Evolutionary conservation across 1,284 basidiomycete genomes (phyloP), one percentile per base, ranked within the genome.

Genomic region (Fomitopsis pinicola): DNA sequence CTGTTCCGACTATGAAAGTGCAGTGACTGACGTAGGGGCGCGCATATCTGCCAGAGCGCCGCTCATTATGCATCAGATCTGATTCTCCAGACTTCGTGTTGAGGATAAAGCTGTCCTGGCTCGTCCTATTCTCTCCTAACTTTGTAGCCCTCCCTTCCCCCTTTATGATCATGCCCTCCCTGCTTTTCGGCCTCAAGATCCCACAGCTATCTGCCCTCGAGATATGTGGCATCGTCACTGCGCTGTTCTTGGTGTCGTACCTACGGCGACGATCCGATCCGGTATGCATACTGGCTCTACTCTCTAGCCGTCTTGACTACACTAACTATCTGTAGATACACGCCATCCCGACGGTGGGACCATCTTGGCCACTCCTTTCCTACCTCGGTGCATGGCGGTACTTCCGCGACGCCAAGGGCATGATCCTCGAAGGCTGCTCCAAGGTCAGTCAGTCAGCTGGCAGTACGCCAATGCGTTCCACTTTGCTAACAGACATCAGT

Each of bases 311-410:
- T 35, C 22, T 22, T 22, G 17, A 14, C 33, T 36, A 17, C 5
- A 42, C 48, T 15, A 8, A 40, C 35, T 28, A 17, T 44, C 17
- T 28, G 1, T 22, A 68, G 68, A 38, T 69, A 9, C 53, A 65
- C 19, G 40, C 63, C 17, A 71, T 76, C 8, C 74, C 75, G 3
- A 72, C 71, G 8, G 56, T 76, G 30, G 73, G 73, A 1, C 64
- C 66, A 3, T 70, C 69, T 3, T 66, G 68, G 0, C 65, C 70
- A 1, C 35, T 76, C 9, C 59, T 69, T 6, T 73, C 71, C 2
- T 75, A 73, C 55, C 45, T 75, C 22, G 69, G 69, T 3, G 69
- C 69, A 6, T 62, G 69, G 19, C 52, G 62, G 3, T 68, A 63
- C 55, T 28, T 67, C 12, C 40, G 57, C 3, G 48, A 73, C 57